Evolutionary conservation across 2,329 filamentous ascomycete genomes (phyloP), one percentile per base, ranked within the genome.

Genomic region (Penicillium sumatraense): DNA sequence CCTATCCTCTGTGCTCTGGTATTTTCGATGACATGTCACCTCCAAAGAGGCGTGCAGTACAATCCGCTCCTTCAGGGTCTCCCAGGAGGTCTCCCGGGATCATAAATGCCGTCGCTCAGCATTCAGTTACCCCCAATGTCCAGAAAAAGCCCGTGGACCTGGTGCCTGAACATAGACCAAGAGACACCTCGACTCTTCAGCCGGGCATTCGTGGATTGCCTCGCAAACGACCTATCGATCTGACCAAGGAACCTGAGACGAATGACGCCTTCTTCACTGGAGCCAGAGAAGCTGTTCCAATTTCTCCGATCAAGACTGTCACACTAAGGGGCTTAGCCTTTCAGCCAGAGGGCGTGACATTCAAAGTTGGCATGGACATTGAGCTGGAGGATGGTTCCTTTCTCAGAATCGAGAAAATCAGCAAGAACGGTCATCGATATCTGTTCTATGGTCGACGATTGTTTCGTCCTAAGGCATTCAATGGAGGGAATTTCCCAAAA

Each of bases 301-400:
- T n/a, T n/a, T n/a, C 27, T 11, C 13, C 18, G 7, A 44, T 44
- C 23, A 44, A 44, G n/a, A n/a, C n/a, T n/a, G n/a, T n/a, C n/a
- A n/a, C n/a, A n/a, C n/a, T n/a, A n/a, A n/a, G n/a, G 14, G 40
- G 13, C n/a, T 23, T 44, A 3, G 5, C 14, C 3, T 44, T 44
- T 16, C 40, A 44, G 14, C 40, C 23, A 11, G n/a, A 26, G 5
- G 40, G 40, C 5, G 24, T 44, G 3, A 44, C 23, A 10, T n/a
- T 44, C 5, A n/a, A 44, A 18, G 23, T 44, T 26, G 40, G 40
- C 5, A 18, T 44, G 40, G 40, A 26, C n/a, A 2, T 80, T 1
- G 72, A 80, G 51, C 62, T 80, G 1, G 36, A 59, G 0, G 69
- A 78, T 42, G 68, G 65, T 0, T 66, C 71, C 0, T 82, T 80